phyloP scores from a whole-genome alignment of 2,329 filamentous ascomycete species.

The Alternaria panax region DNA sequence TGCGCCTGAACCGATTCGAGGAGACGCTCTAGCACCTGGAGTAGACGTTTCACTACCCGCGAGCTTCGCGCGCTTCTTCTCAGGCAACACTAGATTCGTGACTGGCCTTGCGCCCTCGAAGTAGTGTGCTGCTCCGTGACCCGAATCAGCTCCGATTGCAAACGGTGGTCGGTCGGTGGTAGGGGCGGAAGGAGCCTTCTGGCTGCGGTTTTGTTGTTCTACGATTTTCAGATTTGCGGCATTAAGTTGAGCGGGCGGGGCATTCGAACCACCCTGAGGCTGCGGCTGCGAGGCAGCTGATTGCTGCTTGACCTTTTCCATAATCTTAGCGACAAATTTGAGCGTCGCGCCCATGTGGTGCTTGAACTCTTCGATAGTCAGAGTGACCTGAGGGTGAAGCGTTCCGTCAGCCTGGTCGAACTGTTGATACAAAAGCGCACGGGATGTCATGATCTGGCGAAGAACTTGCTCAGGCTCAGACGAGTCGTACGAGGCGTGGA shows the following conservation, averaged over 20 bases:
- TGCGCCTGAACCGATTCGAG: slow-evolving; percentile 48
- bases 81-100: slow-evolving; percentile 65
- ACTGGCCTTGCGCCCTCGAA: slow-evolving; percentile 60
- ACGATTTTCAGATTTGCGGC: slow-evolving; percentile 49
- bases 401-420: slow-evolving; percentile 39
- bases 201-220: slow-evolving; percentile 58
- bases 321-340: slow-evolving; percentile 40
- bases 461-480: slow-evolving; percentile 35
- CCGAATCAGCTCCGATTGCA: slow-evolving; percentile 58
- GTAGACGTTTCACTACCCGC: slow-evolving; percentile 54
- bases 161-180: slow-evolving; percentile 63
- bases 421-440: slow-evolving; percentile 38
- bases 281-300: slow-evolving; percentile 27
- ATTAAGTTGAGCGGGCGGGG: slow-evolving; percentile 43
- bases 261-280: slow-evolving; percentile 23
- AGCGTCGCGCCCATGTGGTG: slow-evolving; percentile 33
- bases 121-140: slow-evolving; percentile 65
- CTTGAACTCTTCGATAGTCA: slow-evolving; percentile 41
- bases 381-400: slow-evolving; percentile 38
- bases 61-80: slow-evolving; percentile 63
- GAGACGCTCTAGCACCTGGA: slow-evolving; percentile 51
- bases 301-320: slow-evolving; percentile 32
- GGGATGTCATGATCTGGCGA: slow-evolving; percentile 36
- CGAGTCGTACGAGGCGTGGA: slow-evolving; percentile 37
- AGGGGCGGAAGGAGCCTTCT: slow-evolving; percentile 58